A percentile compares a stretch with the other conserved stretches of the same genome.
These are phyloP conservation scores for Diplocarpon rosae DNA, from an alignment of 2,329 filamentous ascomycete genomes.

Conservation along the genomic window DNA sequence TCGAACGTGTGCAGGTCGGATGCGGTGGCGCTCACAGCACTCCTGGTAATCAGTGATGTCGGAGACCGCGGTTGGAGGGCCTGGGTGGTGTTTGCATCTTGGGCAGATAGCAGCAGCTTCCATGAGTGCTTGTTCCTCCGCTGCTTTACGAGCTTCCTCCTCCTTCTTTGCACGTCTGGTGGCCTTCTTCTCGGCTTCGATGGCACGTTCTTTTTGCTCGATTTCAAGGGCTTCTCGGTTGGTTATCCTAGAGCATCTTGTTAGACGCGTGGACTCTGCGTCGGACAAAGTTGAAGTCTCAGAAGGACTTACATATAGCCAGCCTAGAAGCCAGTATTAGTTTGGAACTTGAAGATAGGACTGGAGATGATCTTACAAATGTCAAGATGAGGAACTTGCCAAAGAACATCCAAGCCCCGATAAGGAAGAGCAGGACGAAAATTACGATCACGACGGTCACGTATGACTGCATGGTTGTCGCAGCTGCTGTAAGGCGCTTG, in stretches of 20 bases:
- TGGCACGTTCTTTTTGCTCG: not conserved
- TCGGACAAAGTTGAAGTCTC: no score
- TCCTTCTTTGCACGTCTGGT: not conserved
- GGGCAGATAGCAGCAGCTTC: conserved; percentile 3
- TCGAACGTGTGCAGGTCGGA: not conserved
- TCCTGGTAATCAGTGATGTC: conserved; percentile 2
- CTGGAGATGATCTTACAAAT: not conserved
- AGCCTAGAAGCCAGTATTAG: not conserved
- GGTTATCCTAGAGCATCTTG: not conserved
- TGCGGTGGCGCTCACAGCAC: conserved; percentile 1
- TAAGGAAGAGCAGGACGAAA: conserved; percentile 1
- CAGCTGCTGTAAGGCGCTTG: not conserved
- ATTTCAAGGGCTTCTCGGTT: conserved; percentile 2
- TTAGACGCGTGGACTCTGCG: not conserved
- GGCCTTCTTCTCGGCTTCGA: not conserved
- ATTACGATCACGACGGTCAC: conserved; percentile 1
- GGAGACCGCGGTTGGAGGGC: conserved; percentile 1
- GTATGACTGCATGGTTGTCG: conserved; percentile 2
- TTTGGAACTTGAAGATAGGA: not conserved
- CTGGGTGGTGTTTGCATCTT: conserved; percentile 1
- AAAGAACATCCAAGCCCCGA: conserved; percentile 2
- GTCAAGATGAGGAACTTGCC: conserved; percentile 3
- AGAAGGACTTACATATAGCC: conserved; percentile 2
- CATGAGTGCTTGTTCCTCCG: not conserved
- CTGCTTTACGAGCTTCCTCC: not conserved